Evolutionary conservation across 176 grass and related monocot genomes (phyloP), one percentile per base, ranked within the genome.

Genomic region (Tuctoria greenei): DNA sequence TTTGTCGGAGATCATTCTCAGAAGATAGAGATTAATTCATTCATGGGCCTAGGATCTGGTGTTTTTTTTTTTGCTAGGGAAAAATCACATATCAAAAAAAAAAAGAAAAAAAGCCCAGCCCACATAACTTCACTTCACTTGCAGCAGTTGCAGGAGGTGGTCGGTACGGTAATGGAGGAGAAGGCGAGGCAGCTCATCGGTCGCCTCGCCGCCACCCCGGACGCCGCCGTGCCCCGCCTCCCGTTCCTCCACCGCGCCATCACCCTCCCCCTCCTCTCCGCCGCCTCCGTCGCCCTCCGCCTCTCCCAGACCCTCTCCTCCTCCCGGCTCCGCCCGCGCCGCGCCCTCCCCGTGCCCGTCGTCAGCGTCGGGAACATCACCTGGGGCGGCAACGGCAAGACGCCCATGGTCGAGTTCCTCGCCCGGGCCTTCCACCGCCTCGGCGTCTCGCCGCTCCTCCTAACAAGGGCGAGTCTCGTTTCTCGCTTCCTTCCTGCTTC

Each of bases 291-390:
- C 36, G 64, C 82, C 64, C 81, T 77, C 50, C 63, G 76, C 67
- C 50, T 90, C 44, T 51, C 84, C 61, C 60, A 66, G 77, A 46
- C 67, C 10, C 77, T 90, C 65, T 81, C 40, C 35, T 72, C 68
- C 39, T 74, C 67, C 73, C 68, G 63, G 11, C 78, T 97, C 68
- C 67, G 88, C 82, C 50, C 45, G 9, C 86, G 49, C 24, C 84
- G 42, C 84, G 10, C 38, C 18, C 72, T 82, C 15, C 54, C 85
- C 2, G 84, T 98, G 26, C 91, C 91, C 10, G 85, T 94, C 35
- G 77, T 94, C 72, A 94, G 91, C 72, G 91, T 94, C 42, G 95
- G 91, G 4, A 98, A 98, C 78, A 69, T 90, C 64, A 98, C 89
- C 37, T 94, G 89, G 89, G 95, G 89, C 8, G 89, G 89, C 31